Percentiles rank a stretch among this genome's conserved stretches.
phyloP scores from a whole-genome alignment of 306 rosid species.

The Rosa persica region DNA sequence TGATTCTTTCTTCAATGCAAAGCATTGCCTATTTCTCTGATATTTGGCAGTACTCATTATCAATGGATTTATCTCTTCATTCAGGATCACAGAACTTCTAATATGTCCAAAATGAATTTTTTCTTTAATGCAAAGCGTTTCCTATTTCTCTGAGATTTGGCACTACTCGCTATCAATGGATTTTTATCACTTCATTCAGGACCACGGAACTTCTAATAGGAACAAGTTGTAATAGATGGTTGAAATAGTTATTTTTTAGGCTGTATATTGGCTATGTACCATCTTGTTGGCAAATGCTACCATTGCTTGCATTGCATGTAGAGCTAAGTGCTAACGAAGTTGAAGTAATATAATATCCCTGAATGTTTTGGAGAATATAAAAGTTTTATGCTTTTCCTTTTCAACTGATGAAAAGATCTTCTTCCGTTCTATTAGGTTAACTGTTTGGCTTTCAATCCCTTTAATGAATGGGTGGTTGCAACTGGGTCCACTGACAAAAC shows the following conservation, averaged over 20 bases:
- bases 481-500: conserved; percentile 99
- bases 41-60: neutral
- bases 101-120: neutral
- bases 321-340: neutral
- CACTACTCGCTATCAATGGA: no score
- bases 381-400: neutral
- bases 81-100: neutral
- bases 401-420: conserved; percentile 16
- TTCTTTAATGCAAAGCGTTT: no score
- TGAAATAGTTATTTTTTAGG: neutral
- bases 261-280: neutral
- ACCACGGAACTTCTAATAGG: neutral
- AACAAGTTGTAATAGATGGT: neutral
- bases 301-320: neutral
- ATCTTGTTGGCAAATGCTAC: neutral
- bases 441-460: conserved; percentile 97
- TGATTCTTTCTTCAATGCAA: neutral
- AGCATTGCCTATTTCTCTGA: no score
- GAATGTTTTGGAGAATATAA: neutral
- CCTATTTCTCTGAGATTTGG: no score
- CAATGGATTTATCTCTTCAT: neutral
- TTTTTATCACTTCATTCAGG: neutral
- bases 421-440: conserved; percentile 55
- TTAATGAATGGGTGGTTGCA: conserved; percentile 96
- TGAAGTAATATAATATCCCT: neutral